Evolutionary conservation across 129 eudicot species (phyloP).

Genomic region (Helianthus tuberosus): DNA sequence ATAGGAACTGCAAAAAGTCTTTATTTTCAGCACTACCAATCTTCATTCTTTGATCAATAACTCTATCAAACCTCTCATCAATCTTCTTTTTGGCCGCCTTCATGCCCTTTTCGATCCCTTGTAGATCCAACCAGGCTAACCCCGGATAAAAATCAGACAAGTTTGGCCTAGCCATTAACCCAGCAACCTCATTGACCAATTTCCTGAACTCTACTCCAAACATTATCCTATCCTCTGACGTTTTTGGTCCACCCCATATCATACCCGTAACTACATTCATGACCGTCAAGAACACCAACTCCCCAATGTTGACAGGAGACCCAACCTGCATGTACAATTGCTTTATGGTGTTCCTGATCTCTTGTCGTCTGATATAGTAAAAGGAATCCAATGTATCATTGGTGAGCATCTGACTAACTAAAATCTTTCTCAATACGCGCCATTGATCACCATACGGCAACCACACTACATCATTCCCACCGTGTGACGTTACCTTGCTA

Average conservation of each 20-base stretch:
- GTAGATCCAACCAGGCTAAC: constrained; percentile 54
- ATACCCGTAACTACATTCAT: constrained; percentile 54
- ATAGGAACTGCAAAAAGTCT: constrained; percentile 60
- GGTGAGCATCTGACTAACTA: constrained; percentile 56
- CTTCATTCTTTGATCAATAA: constrained; percentile 49
- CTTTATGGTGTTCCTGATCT: constrained; percentile 45
- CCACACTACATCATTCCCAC: constrained; percentile 53
- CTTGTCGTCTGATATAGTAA: constrained; percentile 44
- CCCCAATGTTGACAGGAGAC: constrained; percentile 47
- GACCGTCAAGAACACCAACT: constrained; percentile 47
- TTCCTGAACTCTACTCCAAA: constrained; percentile 50
- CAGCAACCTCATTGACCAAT: constrained; percentile 38
- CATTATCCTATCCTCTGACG: constrained; percentile 29
- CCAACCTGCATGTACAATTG: constrained; percentile 37
- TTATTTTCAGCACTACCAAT: constrained; percentile 32
- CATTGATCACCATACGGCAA: constrained; percentile 51
- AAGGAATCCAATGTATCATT: constrained; percentile 43
- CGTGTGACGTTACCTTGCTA: constrained; percentile 35
- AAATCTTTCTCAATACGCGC: constrained; percentile 55
- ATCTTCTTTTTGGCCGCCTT: constrained; percentile 40
- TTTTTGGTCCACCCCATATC: constrained; percentile 67
- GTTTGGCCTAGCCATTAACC: constrained; percentile 49
- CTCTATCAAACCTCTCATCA: constrained; percentile 54
- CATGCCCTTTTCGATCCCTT: constrained; percentile 55
- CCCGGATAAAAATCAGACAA: constrained; percentile 61